phyloP scores from a whole-genome alignment of 768 basidiomycete species.

The Lentinula sp. region DNA sequence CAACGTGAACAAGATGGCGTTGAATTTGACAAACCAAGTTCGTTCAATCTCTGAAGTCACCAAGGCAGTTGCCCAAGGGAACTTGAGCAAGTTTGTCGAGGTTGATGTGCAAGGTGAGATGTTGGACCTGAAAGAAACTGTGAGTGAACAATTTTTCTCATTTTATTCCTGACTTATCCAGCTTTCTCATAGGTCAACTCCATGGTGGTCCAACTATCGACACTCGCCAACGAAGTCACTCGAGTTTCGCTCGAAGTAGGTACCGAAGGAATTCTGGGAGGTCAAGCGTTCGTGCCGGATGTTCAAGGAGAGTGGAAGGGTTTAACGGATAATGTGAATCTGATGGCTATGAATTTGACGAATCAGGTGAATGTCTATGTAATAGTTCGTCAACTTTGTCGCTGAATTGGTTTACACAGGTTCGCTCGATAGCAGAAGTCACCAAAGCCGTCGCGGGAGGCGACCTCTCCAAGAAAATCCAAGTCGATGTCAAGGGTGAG shows the following conservation, averaged over 20 bases:
- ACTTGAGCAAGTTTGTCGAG: constrained; percentile 77
- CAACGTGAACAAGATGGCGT: constrained; percentile 91
- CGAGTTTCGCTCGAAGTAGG: constrained; percentile 90
- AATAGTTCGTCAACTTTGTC: not conserved
- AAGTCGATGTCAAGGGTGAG: constrained; percentile 85
- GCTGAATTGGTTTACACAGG: constrained; percentile 32
- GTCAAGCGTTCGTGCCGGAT: constrained; percentile 87
- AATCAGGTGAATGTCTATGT: constrained; percentile 73
- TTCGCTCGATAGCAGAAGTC: constrained; percentile 64
- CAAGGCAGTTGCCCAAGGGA: constrained; percentile 81
- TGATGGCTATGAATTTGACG: constrained; percentile 88
- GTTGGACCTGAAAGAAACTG: constrained; percentile 78
- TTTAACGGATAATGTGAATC: constrained; percentile 76
- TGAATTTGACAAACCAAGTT: constrained; percentile 56
- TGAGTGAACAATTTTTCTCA: constrained; percentile 24
- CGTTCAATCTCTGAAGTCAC: constrained; percentile 90
- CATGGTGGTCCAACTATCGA: constrained; percentile 77
- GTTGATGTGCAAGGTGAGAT: constrained; percentile 93
- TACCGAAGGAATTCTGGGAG: constrained; percentile 89
- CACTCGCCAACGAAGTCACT: constrained; percentile 79
- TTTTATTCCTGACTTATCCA: constrained; percentile 55
- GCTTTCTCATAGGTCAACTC: constrained; percentile 71
- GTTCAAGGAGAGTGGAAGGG: constrained; percentile 94
- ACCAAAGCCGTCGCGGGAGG: constrained; percentile 94
- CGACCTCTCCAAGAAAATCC: constrained; percentile 87